phyloP scores from a whole-genome alignment of 257 asterid species.

The Nicotiana noctiflora region DNA sequence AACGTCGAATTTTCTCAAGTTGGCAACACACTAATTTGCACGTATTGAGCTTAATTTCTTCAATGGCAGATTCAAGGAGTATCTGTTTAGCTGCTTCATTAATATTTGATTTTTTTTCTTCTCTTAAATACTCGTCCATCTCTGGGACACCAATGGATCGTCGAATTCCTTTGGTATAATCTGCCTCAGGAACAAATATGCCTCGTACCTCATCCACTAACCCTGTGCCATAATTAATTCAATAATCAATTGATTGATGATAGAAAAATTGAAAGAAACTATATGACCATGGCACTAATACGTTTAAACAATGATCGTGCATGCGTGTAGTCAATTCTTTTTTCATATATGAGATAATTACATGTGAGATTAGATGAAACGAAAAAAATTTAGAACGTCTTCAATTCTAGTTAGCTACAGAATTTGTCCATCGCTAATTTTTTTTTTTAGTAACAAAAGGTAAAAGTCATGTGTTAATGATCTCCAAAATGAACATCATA shows the following conservation, averaged over 20 bases:
- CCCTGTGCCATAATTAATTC: neutral
- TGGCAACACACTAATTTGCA: conserved; percentile 13
- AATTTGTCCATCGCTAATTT: too few species aligned
- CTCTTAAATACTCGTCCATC: conserved; percentile 10
- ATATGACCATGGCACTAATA: too few species aligned
- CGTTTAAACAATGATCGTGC: neutral
- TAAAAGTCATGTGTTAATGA: too few species aligned
- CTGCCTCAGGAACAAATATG: conserved; percentile 1
- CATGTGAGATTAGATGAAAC: too few species aligned
- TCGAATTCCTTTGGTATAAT: conserved; percentile 1
- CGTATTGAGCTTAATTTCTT: conserved; percentile 18
- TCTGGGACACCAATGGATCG: conserved; percentile 13
- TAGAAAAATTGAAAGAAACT: too few species aligned
- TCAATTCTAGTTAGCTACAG: too few species aligned
- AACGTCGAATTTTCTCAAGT: conserved; percentile 11
- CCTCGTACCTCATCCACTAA: conserved; percentile 19
- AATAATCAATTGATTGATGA: neutral
- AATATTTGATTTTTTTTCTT: neutral
- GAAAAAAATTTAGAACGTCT: too few species aligned
- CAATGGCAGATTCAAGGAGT: conserved; percentile 6
- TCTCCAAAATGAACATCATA: too few species aligned
- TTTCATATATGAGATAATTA: too few species aligned
- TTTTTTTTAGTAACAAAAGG: too few species aligned
- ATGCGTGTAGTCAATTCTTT: too few species aligned
- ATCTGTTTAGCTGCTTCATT: conserved; percentile 1